Conservation (phyloP, 371 early-diverging fungal species). For the Funneliformis caledonium region DNA sequence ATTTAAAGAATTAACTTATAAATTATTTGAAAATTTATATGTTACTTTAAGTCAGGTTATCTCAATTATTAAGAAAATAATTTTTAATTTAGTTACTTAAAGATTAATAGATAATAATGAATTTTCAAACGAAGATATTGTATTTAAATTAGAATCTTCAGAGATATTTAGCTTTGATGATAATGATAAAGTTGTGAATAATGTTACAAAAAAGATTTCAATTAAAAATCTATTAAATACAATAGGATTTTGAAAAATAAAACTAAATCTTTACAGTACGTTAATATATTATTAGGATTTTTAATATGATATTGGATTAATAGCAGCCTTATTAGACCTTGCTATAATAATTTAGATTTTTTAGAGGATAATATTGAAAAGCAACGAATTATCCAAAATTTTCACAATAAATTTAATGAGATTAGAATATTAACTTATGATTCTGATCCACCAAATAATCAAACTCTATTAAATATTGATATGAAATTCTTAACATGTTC, state of each 20-base stretch:
- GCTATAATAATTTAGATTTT: conserved; percentile 15
- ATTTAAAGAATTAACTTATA: not conserved
- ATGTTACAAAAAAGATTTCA: not conserved
- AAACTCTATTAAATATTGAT: not conserved
- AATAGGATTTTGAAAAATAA: conserved; percentile 1
- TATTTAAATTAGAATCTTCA: not conserved
- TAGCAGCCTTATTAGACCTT: conserved; percentile 7
- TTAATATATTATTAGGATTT: not conserved
- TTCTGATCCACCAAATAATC: not conserved
- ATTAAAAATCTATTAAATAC: not conserved
- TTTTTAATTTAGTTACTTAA: not conserved
- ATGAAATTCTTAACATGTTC: not conserved
- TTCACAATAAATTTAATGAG: not conserved
- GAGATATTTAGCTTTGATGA: not conserved
- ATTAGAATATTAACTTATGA: not conserved
- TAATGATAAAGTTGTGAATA: not conserved
- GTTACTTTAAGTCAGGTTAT: not conserved
- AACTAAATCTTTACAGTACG: not conserved
- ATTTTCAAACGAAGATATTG: not conserved
- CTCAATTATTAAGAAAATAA: not conserved
- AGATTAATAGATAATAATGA: not conserved
- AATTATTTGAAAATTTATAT: not conserved
- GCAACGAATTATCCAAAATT: not conserved
- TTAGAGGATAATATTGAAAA: not conserved
- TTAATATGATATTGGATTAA: not conserved